These are phyloP conservation scores for Bryum argenteum DNA, from an alignment of 225 moss, liverwort and hornwort species.

Conservation along the genomic window DNA sequence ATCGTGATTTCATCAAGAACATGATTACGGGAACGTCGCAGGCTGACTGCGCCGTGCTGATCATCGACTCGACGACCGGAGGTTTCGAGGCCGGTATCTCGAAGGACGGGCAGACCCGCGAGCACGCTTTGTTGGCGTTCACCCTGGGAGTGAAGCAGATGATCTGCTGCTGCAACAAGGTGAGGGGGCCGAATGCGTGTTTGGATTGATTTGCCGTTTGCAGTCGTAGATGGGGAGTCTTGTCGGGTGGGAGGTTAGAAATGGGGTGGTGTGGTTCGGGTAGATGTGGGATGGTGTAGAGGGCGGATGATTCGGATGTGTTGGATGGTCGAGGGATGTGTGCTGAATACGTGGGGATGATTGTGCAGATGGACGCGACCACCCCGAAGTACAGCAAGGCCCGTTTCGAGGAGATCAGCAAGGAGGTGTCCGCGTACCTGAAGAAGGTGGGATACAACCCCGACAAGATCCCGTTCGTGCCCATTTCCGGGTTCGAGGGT, in stretches of 20 bases:
- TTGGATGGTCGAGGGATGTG: too few relatives aligned
- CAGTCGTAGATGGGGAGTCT: background rate
- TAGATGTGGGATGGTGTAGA: too few relatives aligned
- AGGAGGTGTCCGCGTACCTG: slow-evolving; percentile 31
- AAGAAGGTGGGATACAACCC: slow-evolving; percentile 39
- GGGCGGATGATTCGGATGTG: too few relatives aligned
- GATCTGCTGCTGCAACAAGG: slow-evolving; percentile 77
- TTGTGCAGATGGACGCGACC: slow-evolving; percentile 68
- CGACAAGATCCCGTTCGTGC: slow-evolving; percentile 59
- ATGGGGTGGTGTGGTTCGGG: background rate
- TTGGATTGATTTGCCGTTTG: too few relatives aligned
- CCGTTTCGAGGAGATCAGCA: slow-evolving; percentile 41
- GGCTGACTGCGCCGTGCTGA: slow-evolving; percentile 72
- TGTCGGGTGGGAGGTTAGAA: background rate
- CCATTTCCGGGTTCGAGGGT: slow-evolving; percentile 61
- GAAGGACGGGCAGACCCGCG: slow-evolving; percentile 73
- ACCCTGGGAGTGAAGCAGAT: slow-evolving; percentile 85
- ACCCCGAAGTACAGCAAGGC: slow-evolving; percentile 77
- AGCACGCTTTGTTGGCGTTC: slow-evolving; percentile 86
- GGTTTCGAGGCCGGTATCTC: slow-evolving; percentile 72
- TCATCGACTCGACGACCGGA: slow-evolving; percentile 70
- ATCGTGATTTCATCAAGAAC: slow-evolving; percentile 77
- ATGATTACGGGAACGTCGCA: slow-evolving; percentile 72
- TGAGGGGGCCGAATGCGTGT: background rate
- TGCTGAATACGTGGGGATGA: too few relatives aligned